phyloP scores from a whole-genome alignment of 225 moss, liverwort and hornwort species.

The Sphagnum contortum region DNA sequence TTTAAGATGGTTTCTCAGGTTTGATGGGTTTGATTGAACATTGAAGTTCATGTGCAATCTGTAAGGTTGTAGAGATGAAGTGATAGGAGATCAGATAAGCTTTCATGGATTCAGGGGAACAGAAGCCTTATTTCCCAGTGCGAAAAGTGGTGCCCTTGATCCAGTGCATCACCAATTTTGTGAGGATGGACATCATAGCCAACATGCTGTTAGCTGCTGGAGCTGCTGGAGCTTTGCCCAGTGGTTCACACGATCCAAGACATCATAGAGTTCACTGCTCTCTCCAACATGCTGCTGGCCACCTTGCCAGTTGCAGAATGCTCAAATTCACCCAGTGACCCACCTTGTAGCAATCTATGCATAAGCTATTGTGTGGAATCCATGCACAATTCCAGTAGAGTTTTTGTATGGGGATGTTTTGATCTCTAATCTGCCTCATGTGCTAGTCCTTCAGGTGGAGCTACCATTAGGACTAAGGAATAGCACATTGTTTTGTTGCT shows the following conservation, averaged over 20 bases:
- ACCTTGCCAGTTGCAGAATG: no score
- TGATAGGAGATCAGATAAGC: slow-evolving; percentile 46
- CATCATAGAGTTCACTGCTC: slow-evolving; percentile 75
- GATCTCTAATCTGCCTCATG: no score
- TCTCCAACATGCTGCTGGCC: slow-evolving; percentile 82
- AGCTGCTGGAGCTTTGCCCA: slow-evolving; percentile 51
- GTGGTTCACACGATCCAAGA: slow-evolving; percentile 97
- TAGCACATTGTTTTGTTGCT: slow-evolving; percentile 79
- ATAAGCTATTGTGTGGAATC: no score
- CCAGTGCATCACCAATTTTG: slow-evolving; percentile 93
- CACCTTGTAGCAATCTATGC: no score
- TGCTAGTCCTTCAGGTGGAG: no score
- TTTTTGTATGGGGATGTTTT: no score
- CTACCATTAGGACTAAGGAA: slow-evolving; percentile 5
- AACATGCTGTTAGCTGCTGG: slow-evolving; percentile 82
- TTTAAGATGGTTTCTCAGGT: no score
- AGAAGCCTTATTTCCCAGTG: slow-evolving; percentile 68
- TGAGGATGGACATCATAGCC: slow-evolving; percentile 98
- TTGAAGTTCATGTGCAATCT: no score
- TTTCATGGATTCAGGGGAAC: slow-evolving; percentile 80
- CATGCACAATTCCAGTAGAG: no score
- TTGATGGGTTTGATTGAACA: no score
- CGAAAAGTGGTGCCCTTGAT: slow-evolving; percentile 70
- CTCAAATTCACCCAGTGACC: no score
- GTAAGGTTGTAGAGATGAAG: no score